Conservation (phyloP, 2,329 filamentous ascomycete species). For the Lecanoromycetidae sp. region DNA sequence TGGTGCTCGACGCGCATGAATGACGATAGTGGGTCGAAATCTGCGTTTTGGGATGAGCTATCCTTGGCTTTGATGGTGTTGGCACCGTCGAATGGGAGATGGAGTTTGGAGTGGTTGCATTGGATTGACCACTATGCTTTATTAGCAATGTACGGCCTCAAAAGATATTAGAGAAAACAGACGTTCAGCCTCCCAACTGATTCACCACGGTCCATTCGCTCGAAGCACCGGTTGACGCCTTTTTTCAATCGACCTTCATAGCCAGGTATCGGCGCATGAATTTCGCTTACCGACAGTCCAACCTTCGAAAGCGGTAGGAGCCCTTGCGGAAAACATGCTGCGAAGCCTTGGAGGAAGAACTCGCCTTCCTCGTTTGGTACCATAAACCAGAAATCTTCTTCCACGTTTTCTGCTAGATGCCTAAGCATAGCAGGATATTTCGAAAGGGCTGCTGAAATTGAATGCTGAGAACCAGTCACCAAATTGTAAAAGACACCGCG, state of each 20-base stretch:
- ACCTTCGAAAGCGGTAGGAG: slow-evolving; percentile 11
- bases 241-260: slow-evolving; percentile 12
- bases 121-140: slow-evolving; percentile 13
- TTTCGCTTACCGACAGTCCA: slow-evolving; percentile 12
- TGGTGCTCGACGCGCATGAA: slow-evolving; percentile 15
- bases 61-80: slow-evolving; percentile 6
- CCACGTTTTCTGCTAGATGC: slow-evolving; percentile 10
- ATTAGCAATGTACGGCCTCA: background rate
- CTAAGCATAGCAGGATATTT: slow-evolving; percentile 6
- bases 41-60: background rate
- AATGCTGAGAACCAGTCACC: slow-evolving; percentile 5
- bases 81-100: slow-evolving; percentile 8
- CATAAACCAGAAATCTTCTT: slow-evolving; percentile 16
- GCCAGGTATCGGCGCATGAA: slow-evolving; percentile 14
- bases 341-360: slow-evolving; percentile 11
- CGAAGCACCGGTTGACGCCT: slow-evolving; percentile 12
- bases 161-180: background rate
- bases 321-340: slow-evolving; percentile 13
- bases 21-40: slow-evolving; percentile 2
- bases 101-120: slow-evolving; percentile 4
- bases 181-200: slow-evolving; percentile 12
- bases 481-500: slow-evolving; percentile 8
- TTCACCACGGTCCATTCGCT: slow-evolving; percentile 9
- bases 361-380: slow-evolving; percentile 8
- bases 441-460: background rate